Conservation (phyloP, 164 flowering plant species). For the Magnolia sinica region DNA sequence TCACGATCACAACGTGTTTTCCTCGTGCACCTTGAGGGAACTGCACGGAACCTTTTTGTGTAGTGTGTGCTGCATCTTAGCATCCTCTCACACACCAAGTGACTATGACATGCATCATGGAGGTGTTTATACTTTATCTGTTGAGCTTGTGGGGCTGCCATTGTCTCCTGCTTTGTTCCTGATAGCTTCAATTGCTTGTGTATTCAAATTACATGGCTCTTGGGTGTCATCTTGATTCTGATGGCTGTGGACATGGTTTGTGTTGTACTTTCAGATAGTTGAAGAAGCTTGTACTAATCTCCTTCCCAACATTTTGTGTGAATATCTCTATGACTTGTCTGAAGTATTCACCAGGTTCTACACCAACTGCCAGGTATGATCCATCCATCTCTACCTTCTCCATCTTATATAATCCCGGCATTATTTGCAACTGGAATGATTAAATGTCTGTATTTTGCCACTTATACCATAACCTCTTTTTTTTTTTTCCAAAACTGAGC, state of each 20-base stretch:
- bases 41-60: no score
- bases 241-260: background rate
- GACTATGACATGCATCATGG: no score
- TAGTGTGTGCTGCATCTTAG: no score
- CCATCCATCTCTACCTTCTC: background rate
- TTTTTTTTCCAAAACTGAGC: background rate
- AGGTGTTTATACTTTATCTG: no score
- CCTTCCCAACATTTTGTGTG: conserved; percentile 73
- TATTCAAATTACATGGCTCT: background rate
- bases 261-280: conserved; percentile 44
- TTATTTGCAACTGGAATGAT: background rate
- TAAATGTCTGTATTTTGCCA: no score
- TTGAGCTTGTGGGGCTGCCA: background rate
- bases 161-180: background rate
- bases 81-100: no score
- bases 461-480: background rate
- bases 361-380: conserved; percentile 71
- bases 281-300: conserved; percentile 84
- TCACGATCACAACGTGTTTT: no score
- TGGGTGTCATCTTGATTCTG: background rate
- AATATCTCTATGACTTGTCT: conserved; percentile 79
- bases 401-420: background rate
- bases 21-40: no score
- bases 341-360: conserved; percentile 74
- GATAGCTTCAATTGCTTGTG: background rate